These are phyloP conservation scores for Fusarium sp. DNA, from an alignment of 2,329 filamentous ascomycete genomes.

Conservation along the genomic window DNA sequence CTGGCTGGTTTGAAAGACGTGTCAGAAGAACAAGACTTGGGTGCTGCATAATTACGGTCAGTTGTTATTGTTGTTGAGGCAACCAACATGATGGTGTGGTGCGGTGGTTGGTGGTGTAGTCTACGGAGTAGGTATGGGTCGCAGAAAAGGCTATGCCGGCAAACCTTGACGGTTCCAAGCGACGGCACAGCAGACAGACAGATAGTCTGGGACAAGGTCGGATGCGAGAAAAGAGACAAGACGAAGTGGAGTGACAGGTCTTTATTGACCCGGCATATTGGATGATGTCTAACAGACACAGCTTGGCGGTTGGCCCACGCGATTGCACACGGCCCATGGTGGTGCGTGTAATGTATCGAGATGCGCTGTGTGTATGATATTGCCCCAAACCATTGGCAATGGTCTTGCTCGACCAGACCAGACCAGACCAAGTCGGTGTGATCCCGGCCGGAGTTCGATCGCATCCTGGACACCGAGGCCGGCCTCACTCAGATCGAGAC, in stretches of 20 bases:
- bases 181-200: neutral
- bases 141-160: neutral
- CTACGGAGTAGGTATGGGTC: neutral
- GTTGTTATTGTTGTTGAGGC: neutral
- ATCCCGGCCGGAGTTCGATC: neutral
- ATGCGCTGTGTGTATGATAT: neutral
- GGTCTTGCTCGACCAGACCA: neutral
- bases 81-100: neutral
- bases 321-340: neutral
- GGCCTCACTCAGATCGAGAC: neutral
- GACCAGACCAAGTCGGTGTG: neutral
- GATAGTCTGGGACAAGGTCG: neutral
- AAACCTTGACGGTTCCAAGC: neutral
- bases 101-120: neutral
- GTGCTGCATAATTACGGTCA: neutral
- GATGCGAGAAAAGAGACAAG: constrained; percentile 18
- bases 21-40: neutral
- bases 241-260: constrained; percentile 16
- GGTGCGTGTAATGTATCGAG: neutral
- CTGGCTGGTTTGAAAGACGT: neutral
- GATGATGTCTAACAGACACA: neutral
- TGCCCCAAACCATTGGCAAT: neutral
- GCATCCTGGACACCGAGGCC: neutral
- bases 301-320: neutral
- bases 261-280: neutral